Base-by-base conservation (phyloP, 208 protist species). In the Wallacemonas collosoma region DNA sequence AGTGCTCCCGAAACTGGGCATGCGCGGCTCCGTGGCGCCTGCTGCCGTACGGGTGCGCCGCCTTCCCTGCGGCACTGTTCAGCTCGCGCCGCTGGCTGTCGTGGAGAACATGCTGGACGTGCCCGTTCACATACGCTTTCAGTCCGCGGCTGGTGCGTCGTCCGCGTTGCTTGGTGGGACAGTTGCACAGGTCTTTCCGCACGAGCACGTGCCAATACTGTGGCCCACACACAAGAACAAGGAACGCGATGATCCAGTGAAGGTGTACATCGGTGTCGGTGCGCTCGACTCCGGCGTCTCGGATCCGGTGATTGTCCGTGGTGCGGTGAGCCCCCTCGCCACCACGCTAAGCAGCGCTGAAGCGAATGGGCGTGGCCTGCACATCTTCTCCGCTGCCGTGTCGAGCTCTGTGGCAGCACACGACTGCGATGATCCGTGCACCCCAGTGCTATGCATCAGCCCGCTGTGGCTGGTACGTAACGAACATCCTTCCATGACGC, bases 101-200 rank as follows among this genome's bases (percentile, higher is more conserved):
- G 64, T 73, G 6, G 72, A 77, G 51, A 54, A 71, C 36, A 45
- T 26, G 48, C 51, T 55, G 9, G 3, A 44, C 15, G 51, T 82
- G 4, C 57, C 72, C 3, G 54, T 82, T 38, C 40, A 41, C 9
- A 47, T 82, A 9, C 41, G 67, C 54, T 73, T 50, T 60, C 60
- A 14, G n/a, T 4, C 3, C 3, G 3, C 40, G 60, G 6, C 38
- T 5, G n/a, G 8, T 12, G 45, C 45, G 45, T 50, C 11, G 5
- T 51, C 60, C 14, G 60, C 60, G 3, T 38, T 65, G 43, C 38
- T 65, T 3, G 60, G 40, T n/a, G 60, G 60, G 4, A 48, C 60
- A 4, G 60, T 65, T 6, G 36, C 60, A 4, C 60, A 65, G 60
- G 60, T 65, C n/a, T 65, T 51, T 48, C 60, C 60, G 26, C 4